phyloP scores from a whole-genome alignment of 1,139 yeast species.

The Nakaseomyces kungkrabaensis region DNA sequence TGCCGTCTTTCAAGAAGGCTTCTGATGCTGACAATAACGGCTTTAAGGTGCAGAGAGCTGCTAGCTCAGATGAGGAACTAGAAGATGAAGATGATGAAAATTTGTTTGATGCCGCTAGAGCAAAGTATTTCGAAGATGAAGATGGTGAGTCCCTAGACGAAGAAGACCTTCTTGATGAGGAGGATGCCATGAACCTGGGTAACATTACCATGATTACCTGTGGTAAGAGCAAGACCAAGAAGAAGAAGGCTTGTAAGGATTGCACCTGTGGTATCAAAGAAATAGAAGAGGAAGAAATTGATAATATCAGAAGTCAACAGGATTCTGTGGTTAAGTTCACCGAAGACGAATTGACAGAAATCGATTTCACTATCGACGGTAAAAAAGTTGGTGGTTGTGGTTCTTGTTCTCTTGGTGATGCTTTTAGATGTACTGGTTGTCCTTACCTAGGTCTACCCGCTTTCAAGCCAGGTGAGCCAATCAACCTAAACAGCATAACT shows the following conservation, averaged over 20 bases:
- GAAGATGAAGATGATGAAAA: conserved; percentile 18
- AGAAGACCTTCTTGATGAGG: conserved; percentile 36
- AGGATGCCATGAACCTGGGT: conserved; percentile 21
- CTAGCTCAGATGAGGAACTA: conserved; percentile 4
- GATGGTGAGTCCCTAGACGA: conserved; percentile 41
- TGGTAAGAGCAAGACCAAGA: conserved; percentile 37
- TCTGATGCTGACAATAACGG: neutral
- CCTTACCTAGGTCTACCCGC: conserved; percentile 96
- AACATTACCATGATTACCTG: conserved; percentile 33
- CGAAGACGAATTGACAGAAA: conserved; percentile 41
- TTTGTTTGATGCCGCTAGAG: conserved; percentile 29
- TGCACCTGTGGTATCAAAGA: conserved; percentile 96
- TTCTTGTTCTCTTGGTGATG: conserved; percentile 93
- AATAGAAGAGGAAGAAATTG: conserved; percentile 49
- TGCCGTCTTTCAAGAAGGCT: conserved; percentile 7
- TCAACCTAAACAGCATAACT: conserved; percentile 31
- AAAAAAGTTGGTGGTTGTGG: conserved; percentile 92
- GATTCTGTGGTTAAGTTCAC: conserved; percentile 26
- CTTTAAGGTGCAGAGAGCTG: neutral
- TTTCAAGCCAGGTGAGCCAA: conserved; percentile 87
- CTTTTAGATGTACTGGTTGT: conserved; percentile 96
- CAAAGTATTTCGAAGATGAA: conserved; percentile 45
- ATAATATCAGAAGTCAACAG: conserved; percentile 41
- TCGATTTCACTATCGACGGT: conserved; percentile 91
- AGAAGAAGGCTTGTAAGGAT: conserved; percentile 89